Conservation (phyloP, 345 rosid genomes). For the Cardiospermum halicacabum region DNA sequence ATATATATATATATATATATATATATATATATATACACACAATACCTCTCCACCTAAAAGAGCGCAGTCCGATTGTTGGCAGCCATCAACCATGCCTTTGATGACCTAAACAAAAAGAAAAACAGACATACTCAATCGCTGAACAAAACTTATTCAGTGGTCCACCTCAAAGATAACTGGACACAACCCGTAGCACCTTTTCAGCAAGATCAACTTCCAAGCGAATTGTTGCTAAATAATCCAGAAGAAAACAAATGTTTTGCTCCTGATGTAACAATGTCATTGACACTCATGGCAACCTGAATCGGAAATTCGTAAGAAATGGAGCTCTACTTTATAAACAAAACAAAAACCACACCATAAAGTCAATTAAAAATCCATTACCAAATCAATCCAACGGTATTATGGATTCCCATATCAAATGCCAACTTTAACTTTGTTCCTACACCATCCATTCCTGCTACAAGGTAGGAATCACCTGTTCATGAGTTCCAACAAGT, state of each 20-base stretch:
- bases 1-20: too few species aligned
- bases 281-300: slow-evolving; percentile 99
- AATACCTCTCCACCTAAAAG: slow-evolving; percentile 95
- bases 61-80: slow-evolving; percentile 71
- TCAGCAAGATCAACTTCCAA: slow-evolving; percentile 97
- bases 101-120: slow-evolving; percentile 53
- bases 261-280: slow-evolving; percentile 93
- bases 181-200: slow-evolving; percentile 52
- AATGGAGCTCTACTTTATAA: slow-evolving; percentile 13
- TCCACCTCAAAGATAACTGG: background rate
- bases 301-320: slow-evolving; percentile 17
- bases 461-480: slow-evolving; percentile 91
- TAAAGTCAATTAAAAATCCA: background rate
- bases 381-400: slow-evolving; percentile 96
- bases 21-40: background rate
- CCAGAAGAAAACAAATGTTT: slow-evolving; percentile 90
- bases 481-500: slow-evolving; percentile 20
- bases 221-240: slow-evolving; percentile 88
- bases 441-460: slow-evolving; percentile 98
- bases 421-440: slow-evolving; percentile 93
- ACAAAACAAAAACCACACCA: background rate
- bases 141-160: background rate
- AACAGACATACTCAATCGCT: background rate
- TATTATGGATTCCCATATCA: slow-evolving; percentile 83
- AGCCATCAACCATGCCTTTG: slow-evolving; percentile 92